phyloP scores from a whole-genome alignment of 2,329 filamentous ascomycete genomes.

The Colletotrichum cuscutae region DNA sequence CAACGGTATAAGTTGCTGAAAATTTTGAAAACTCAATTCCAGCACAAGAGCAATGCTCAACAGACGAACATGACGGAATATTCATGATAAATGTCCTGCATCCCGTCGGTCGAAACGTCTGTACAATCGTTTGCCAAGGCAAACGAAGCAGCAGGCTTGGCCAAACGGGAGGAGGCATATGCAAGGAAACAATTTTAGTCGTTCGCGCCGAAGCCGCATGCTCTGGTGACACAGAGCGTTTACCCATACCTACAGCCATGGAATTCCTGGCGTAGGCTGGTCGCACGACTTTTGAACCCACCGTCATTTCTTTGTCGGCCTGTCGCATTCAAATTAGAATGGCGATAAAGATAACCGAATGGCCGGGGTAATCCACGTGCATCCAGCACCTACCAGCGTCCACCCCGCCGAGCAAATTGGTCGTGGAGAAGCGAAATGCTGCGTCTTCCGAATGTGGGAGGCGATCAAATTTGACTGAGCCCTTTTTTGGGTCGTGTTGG shows the following conservation, averaged over 20 bases:
- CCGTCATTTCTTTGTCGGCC: constrained; percentile 15
- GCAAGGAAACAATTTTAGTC: not conserved
- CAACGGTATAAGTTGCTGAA: not conserved
- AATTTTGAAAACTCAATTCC: not conserved
- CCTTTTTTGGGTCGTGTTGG: constrained; percentile 16
- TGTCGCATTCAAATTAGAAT: constrained; percentile 26
- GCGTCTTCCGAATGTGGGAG: constrained; percentile 26
- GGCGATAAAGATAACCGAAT: constrained; percentile 33
- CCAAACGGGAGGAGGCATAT: constrained; percentile 10
- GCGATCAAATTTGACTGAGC: constrained; percentile 2
- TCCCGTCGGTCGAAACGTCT: not conserved
- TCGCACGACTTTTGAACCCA: constrained; percentile 4
- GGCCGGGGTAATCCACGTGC: constrained; percentile 31
- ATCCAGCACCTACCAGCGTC: not conserved
- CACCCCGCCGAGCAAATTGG: constrained; percentile 22
- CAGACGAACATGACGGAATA: not conserved
- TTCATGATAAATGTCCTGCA: not conserved
- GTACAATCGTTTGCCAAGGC: not conserved
- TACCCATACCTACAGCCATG: not conserved
- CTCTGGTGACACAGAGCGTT: constrained; percentile 1
- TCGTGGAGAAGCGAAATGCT: constrained; percentile 28
- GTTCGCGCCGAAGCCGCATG: not conserved
- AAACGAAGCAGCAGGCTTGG: not conserved
- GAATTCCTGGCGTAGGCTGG: not conserved
- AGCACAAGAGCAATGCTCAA: not conserved